Percentiles rank a stretch among this genome's conserved stretches.
These are phyloP conservation scores for Huntiella decipiens DNA, from an alignment of 2,329 filamentous ascomycete genomes.

Conservation along the genomic window DNA sequence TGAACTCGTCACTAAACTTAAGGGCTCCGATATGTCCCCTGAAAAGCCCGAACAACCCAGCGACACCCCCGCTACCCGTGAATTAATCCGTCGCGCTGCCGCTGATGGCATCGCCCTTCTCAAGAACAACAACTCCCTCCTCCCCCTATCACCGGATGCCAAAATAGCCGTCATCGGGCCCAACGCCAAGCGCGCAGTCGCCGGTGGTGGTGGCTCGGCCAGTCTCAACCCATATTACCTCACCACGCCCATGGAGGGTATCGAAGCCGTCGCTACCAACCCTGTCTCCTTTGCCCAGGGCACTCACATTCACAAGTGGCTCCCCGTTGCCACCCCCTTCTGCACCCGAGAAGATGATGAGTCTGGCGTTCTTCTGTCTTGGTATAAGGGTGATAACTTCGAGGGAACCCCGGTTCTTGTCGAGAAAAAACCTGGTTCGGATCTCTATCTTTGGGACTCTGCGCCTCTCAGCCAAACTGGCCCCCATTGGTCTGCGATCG, in stretches of 20 bases:
- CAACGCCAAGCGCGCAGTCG: slow-evolving; percentile 47
- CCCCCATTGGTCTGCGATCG: slow-evolving; percentile 44
- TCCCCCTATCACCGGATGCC: slow-evolving; percentile 37
- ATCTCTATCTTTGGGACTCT: slow-evolving; percentile 53
- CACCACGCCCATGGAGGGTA: slow-evolving; percentile 44
- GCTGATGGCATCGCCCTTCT: slow-evolving; percentile 43
- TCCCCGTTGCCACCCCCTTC: slow-evolving; percentile 40
- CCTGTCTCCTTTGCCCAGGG: slow-evolving; percentile 41
- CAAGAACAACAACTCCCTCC: slow-evolving; percentile 40
- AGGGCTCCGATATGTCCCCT: slow-evolving; percentile 35
- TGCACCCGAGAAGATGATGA: slow-evolving; percentile 37
- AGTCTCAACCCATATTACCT: slow-evolving; percentile 51
- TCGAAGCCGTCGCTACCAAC: slow-evolving; percentile 31
- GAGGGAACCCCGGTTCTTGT: slow-evolving; percentile 35
- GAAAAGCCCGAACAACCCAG: slow-evolving; percentile 39
- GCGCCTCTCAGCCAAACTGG: slow-evolving; percentile 40
- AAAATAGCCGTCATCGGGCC: slow-evolving; percentile 49
- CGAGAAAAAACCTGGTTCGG: slow-evolving; percentile 42
- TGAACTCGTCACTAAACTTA: slow-evolving; percentile 40
- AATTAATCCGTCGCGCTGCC: slow-evolving; percentile 40
- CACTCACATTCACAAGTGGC: slow-evolving; percentile 46
- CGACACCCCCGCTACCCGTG: slow-evolving; percentile 36
- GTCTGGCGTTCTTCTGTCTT: slow-evolving; percentile 43
- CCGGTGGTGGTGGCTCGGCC: slow-evolving; percentile 48
- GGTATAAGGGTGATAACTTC: slow-evolving; percentile 45